Conservation (phyloP, 2,329 filamentous ascomycete species). For the Epichloe gansuensis region DNA sequence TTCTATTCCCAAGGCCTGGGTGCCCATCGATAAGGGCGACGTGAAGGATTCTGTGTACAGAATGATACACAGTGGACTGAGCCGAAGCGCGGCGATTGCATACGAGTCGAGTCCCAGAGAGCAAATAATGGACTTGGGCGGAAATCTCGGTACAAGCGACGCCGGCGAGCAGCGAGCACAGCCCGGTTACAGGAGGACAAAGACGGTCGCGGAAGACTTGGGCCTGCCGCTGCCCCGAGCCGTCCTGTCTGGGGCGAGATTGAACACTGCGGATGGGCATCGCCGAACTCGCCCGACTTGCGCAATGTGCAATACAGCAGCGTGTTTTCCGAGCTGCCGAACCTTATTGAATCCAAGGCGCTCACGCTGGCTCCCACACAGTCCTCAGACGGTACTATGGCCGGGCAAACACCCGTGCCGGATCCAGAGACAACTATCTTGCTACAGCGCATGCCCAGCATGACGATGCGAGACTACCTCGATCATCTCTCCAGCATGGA, state of each 20-base stretch:
- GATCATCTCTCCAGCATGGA: slow-evolving; percentile 55
- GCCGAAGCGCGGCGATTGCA: slow-evolving; percentile 68
- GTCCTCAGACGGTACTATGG: neutral
- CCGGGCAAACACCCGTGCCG: slow-evolving; percentile 27
- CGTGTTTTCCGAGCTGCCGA: slow-evolving; percentile 73
- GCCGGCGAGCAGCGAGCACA: slow-evolving; percentile 10
- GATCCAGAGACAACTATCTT: slow-evolving; percentile 58
- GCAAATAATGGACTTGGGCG: slow-evolving; percentile 9
- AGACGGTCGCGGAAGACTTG: slow-evolving; percentile 24
- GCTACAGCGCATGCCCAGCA: slow-evolving; percentile 56
- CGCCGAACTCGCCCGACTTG: slow-evolving; percentile 61
- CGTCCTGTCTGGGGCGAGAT: slow-evolving; percentile 66
- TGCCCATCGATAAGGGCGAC: slow-evolving; percentile 78
- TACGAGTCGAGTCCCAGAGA: slow-evolving; percentile 43
- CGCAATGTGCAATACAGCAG: slow-evolving; percentile 72
- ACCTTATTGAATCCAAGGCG: slow-evolving; percentile 85
- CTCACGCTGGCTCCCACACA: slow-evolving; percentile 65
- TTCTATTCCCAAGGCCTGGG: slow-evolving; percentile 75
- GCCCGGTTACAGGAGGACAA: slow-evolving; percentile 21
- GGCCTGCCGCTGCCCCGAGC: slow-evolving; percentile 38
- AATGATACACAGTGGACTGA: slow-evolving; percentile 61
- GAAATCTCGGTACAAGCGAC: slow-evolving; percentile 7
- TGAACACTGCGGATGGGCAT: slow-evolving; percentile 79
- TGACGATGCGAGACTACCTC: slow-evolving; percentile 73
- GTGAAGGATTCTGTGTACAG: slow-evolving; percentile 61